Conservation (phyloP, 805 yeast species). For the Candida loeiensis region DNA sequence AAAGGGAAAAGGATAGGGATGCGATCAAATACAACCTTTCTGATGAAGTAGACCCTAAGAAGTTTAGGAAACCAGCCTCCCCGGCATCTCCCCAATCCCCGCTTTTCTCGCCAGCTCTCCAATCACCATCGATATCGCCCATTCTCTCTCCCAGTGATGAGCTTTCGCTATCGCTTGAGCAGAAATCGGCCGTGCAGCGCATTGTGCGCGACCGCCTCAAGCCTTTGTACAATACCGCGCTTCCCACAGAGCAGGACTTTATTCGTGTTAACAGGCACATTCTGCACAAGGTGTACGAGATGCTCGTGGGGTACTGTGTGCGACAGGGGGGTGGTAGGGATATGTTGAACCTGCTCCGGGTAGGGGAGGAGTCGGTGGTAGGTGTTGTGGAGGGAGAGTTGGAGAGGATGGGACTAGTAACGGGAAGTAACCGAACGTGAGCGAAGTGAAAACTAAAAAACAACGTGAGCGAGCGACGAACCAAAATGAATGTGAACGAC, state of each 20-base stretch:
- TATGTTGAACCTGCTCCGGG: constrained; percentile 4
- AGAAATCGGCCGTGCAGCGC: constrained; percentile 55
- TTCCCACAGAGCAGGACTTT: constrained; percentile 37
- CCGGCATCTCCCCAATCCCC: constrained; percentile 5
- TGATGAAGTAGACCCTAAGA: too few relatives aligned
- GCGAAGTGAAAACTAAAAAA: neutral
- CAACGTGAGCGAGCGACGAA: neutral
- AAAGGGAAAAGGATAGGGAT: constrained; percentile 2
- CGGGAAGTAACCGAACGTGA: neutral
- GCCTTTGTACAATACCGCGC: constrained; percentile 34
- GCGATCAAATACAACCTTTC: too few relatives aligned
- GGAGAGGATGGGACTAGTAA: neutral
- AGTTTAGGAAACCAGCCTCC: neutral
- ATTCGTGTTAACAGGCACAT: constrained; percentile 60
- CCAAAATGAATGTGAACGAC: neutral
- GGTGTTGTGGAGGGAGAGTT: constrained; percentile 22
- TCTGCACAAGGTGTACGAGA: constrained; percentile 55
- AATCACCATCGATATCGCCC: constrained; percentile 5
- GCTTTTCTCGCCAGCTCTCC: neutral
- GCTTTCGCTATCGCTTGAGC: constrained; percentile 29
- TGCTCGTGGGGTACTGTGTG: constrained; percentile 16
- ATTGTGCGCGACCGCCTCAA: constrained; percentile 51
- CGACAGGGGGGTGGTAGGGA: constrained; percentile 8
- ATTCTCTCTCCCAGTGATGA: constrained; percentile 9
- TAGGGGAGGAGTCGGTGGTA: constrained; percentile 22